Evolutionary conservation across 1,139 yeast genomes (phyloP).

Genomic region (Schwanniomyces etchellsii): DNA sequence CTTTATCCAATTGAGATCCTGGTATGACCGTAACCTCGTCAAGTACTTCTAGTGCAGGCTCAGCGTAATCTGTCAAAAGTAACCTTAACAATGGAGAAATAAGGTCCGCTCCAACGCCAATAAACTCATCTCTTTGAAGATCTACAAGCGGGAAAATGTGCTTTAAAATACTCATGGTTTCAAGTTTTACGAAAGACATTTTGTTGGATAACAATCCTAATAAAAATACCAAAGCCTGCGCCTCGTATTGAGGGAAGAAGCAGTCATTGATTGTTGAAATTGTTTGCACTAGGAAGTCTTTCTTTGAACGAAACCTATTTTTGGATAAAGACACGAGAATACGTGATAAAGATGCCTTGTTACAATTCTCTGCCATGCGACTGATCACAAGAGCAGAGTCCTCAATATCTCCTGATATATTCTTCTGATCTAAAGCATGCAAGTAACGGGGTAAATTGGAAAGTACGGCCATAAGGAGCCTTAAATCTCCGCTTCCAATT

Average conservation of each 20-base stretch:
- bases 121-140: constrained; percentile 70
- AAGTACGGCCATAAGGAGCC: constrained; percentile 67
- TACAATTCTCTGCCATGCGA: constrained; percentile 53
- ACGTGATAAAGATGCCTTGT: constrained; percentile 59
- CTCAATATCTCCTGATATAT: constrained; percentile 45
- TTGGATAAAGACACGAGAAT: constrained; percentile 74
- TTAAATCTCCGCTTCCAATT: constrained; percentile 65
- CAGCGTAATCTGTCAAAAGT: constrained; percentile 81
- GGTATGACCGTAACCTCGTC: constrained; percentile 85
- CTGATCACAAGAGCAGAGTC: constrained; percentile 57
- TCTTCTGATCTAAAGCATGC: constrained; percentile 64
- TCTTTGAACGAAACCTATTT: constrained; percentile 76
- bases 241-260: constrained; percentile 73
- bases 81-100: constrained; percentile 84
- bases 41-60: constrained; percentile 80
- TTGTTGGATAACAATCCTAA: constrained; percentile 77
- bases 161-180: constrained; percentile 71
- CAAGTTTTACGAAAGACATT: constrained; percentile 71
- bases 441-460: constrained; percentile 81
- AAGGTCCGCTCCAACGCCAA: constrained; percentile 91
- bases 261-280: constrained; percentile 59
- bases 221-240: constrained; percentile 67
- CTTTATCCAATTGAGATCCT: constrained; percentile 86
- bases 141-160: constrained; percentile 74
- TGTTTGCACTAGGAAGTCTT: constrained; percentile 81